phyloP scores from a whole-genome alignment of 371 early-diverging fungal genomes.

The Mortierella sp. region DNA sequence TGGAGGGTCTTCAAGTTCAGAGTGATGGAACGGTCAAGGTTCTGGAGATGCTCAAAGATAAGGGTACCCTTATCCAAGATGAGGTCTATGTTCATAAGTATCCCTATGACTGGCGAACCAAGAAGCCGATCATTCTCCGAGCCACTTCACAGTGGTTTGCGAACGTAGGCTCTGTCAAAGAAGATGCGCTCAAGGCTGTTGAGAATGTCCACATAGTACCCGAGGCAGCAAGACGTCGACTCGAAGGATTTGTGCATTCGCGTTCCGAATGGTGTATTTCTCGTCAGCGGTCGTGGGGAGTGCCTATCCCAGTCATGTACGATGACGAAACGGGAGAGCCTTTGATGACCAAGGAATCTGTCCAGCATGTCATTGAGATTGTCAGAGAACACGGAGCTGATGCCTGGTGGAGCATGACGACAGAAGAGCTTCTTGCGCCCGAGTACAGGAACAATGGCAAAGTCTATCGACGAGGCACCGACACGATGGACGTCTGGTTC shows the following conservation, averaged over 20 bases:
- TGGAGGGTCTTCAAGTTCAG: constrained; percentile 74
- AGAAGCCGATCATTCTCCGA: constrained; percentile 86
- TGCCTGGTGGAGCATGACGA: constrained; percentile 83
- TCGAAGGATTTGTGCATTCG: constrained; percentile 72
- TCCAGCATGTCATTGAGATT: constrained; percentile 74
- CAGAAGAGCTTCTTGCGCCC: constrained; percentile 78
- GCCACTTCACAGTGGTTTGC: constrained; percentile 94
- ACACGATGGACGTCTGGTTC: constrained; percentile 97
- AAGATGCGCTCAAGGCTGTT: constrained; percentile 68
- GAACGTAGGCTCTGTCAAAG: constrained; percentile 70
- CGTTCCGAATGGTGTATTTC: constrained; percentile 94
- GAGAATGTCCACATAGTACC: constrained; percentile 70
- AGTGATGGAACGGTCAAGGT: constrained; percentile 71
- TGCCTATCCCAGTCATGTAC: constrained; percentile 69
- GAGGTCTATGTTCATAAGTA: constrained; percentile 86
- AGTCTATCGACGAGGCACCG: constrained; percentile 70
- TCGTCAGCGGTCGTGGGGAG: constrained; percentile 72
- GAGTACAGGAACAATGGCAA: constrained; percentile 66
- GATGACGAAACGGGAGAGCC: constrained; percentile 71
- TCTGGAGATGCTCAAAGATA: constrained; percentile 61
- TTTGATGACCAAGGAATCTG: constrained; percentile 70
- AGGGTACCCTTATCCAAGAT: constrained; percentile 74
- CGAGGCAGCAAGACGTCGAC: constrained; percentile 65
- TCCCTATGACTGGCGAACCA: constrained; percentile 94
- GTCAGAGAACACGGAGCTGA: constrained; percentile 74